Percentiles rank a stretch among this genome's conserved stretches.
Evolutionary conservation across 768 basidiomycete species (phyloP).

Genomic region (Leccinum incarnatum): DNA sequence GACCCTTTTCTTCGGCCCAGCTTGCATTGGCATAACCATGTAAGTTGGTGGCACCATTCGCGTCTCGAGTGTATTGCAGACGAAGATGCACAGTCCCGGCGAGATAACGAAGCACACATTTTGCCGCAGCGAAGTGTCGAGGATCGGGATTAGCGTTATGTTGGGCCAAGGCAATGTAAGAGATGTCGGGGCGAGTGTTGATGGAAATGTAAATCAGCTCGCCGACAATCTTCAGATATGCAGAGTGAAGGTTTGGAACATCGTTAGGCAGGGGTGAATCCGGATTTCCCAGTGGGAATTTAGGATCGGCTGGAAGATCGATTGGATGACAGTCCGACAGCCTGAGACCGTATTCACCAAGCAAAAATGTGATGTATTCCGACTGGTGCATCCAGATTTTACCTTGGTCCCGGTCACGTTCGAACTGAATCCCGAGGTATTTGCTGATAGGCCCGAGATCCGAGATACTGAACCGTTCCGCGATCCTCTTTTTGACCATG

Average conservation of each 20-base stretch:
- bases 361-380: background rate
- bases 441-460: background rate
- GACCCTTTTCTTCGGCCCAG: background rate
- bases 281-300: background rate
- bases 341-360: background rate
- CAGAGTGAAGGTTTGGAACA: too few relatives aligned
- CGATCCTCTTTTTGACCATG: background rate
- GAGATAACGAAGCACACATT: background rate
- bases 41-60: background rate
- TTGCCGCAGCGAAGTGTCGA: background rate
- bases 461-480: background rate
- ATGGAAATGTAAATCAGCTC: too few relatives aligned
- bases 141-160: background rate
- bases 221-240: too few relatives aligned
- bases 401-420: background rate
- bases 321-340: too few relatives aligned
- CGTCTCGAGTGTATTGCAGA: background rate
- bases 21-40: background rate
- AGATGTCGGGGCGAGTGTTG: too few relatives aligned
- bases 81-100: background rate
- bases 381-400: background rate
- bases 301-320: background rate
- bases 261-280: background rate
- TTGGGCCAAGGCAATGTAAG: background rate
- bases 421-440: background rate